phyloP scores from a whole-genome alignment of 495 filamentous ascomycete species.

The Penicillium manginii region DNA sequence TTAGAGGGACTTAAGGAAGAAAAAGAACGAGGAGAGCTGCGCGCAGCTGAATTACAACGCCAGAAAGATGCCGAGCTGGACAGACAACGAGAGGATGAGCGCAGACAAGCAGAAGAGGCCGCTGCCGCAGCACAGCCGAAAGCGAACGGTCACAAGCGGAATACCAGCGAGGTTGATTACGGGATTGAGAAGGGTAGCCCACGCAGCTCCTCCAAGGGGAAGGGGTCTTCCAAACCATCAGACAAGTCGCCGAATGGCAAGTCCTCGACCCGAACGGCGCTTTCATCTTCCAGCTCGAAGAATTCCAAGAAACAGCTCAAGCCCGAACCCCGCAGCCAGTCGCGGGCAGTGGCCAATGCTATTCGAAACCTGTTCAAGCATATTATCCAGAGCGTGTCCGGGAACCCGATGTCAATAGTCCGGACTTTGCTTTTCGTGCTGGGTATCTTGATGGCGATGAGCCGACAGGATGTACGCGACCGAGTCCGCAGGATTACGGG shows the following conservation, averaged over 20 bases:
- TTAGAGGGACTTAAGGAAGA: conserved; percentile 63
- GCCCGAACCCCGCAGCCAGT: conserved; percentile 34
- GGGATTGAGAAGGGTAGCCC: conserved; percentile 52
- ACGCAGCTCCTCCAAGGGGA: conserved; percentile 41
- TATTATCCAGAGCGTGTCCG: conserved; percentile 63
- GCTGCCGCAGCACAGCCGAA: conserved; percentile 37
- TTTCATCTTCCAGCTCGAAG: conserved; percentile 41
- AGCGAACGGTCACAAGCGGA: conserved; percentile 54
- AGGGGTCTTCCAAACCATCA: conserved; percentile 26
- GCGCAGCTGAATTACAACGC: conserved; percentile 61
- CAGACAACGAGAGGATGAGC: conserved; percentile 58
- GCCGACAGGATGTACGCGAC: conserved; percentile 74
- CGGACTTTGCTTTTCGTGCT: conserved; percentile 80
- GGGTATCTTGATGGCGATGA: conserved; percentile 77
- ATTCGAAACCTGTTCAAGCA: conserved; percentile 65
- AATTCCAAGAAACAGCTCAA: conserved; percentile 47
- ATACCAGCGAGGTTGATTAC: conserved; percentile 58
- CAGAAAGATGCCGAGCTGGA: conserved; percentile 66
- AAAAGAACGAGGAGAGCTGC: conserved; percentile 72
- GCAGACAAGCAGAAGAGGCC: conserved; percentile 56
- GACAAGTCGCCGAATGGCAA: conserved; percentile 38
- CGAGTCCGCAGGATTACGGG: conserved; percentile 68
- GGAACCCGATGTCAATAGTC: conserved; percentile 74
- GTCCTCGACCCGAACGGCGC: conserved; percentile 33
- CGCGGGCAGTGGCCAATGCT: conserved; percentile 44